Evolutionary conservation across 176 grass and related monocot genomes (phyloP).

Genomic region (Tuctoria greenei): DNA sequence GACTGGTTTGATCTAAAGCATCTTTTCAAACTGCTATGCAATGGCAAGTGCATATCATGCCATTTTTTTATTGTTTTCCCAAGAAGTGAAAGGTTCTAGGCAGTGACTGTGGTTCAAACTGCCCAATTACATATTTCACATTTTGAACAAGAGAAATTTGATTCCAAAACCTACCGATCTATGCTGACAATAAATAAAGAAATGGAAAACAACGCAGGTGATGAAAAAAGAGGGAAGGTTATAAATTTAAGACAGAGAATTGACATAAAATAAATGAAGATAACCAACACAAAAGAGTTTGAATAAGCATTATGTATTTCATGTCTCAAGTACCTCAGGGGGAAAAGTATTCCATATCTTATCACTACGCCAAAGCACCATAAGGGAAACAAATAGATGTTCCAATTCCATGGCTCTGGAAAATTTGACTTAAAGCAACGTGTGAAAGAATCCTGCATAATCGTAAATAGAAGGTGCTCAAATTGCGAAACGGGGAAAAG

Average conservation of each 20-base stretch:
- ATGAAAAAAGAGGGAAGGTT: neutral
- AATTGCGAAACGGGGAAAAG: neutral
- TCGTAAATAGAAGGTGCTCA: slow-evolving; percentile 19
- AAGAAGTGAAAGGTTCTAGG: neutral
- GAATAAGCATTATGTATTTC: neutral
- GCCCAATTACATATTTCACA: neutral
- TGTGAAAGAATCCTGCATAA: slow-evolving; percentile 88
- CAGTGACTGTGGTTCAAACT: neutral
- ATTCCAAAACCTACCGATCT: neutral
- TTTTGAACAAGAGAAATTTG: neutral
- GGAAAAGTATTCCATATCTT: slow-evolving; percentile 91
- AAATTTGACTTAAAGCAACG: slow-evolving; percentile 99
- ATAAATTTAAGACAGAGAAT: neutral
- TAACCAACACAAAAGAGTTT: neutral
- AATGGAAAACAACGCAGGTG: neutral
- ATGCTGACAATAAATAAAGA: slow-evolving; percentile 12
- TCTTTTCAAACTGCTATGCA: neutral
- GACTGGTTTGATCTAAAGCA: neutral
- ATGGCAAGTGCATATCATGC: neutral
- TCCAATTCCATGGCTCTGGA: slow-evolving; percentile 99
- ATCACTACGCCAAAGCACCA: slow-evolving; percentile 92
- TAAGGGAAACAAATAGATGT: slow-evolving; percentile 96
- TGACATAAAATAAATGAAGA: neutral
- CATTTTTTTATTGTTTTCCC: neutral
- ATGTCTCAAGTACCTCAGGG: slow-evolving; percentile 54